A percentile compares a stretch with the other conserved stretches of the same genome.
These are phyloP conservation scores for Penicillium hordei DNA, from an alignment of 2,329 filamentous ascomycete species.

Conservation along the genomic window DNA sequence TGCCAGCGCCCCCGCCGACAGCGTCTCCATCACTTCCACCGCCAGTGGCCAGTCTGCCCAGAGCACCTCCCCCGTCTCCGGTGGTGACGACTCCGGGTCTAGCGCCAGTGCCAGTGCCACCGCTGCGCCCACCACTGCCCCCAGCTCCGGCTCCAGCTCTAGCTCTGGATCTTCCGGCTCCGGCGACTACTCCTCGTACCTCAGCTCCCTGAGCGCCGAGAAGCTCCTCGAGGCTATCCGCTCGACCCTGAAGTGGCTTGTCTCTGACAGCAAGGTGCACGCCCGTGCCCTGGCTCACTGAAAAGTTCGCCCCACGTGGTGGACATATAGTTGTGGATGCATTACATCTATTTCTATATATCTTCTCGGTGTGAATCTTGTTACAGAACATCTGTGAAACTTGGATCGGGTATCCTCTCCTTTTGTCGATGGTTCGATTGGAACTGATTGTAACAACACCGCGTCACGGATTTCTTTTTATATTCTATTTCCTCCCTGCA, in stretches of 20 bases:
- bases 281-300: conserved; percentile 31
- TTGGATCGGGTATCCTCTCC: conserved; percentile 15
- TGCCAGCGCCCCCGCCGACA: conserved; percentile 20
- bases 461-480: conserved; percentile 11
- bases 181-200: conserved; percentile 28
- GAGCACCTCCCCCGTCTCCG: conserved; percentile 23
- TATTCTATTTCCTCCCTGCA: conserved; percentile 15
- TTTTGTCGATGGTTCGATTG: conserved; percentile 3
- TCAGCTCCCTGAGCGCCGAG: conserved; percentile 33
- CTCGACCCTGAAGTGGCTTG: conserved; percentile 34
- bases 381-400: neutral
- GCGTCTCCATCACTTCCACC: conserved; percentile 25
- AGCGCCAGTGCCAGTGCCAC: conserved; percentile 1
- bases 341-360: neutral
- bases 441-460: conserved; percentile 15
- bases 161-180: neutral
- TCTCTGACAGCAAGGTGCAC: conserved; percentile 33
- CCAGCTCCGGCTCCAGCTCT: conserved; percentile 2
- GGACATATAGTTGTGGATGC: neutral
- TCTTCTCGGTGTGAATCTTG: neutral
- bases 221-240: conserved; percentile 32
- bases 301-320: conserved; percentile 1
- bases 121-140: neutral
- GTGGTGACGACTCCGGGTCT: conserved; percentile 2
- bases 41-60: conserved; percentile 21